Base-by-base conservation (phyloP, 163 green algal genomes). In the Volvox carteri region DNA sequence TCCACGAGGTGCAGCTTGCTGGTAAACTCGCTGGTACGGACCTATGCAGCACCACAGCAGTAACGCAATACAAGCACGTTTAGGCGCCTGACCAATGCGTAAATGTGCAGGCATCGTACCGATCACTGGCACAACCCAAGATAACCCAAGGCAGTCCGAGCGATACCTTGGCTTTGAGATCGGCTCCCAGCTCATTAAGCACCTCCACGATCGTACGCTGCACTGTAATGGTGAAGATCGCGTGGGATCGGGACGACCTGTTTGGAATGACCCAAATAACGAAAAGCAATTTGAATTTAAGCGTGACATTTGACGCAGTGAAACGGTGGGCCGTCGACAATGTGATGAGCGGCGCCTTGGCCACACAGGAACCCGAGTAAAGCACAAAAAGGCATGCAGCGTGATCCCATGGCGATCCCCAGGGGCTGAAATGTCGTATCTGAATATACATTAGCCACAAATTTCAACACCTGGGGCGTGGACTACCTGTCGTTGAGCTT, bases 1-100 rank as follows among this genome's bases (percentile, higher is more conserved):
- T 97, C 95, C 44, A 97, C 93, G 41, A 97, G 86, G 74, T 96
- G 89, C 60, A 97, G 92, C 85, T 95, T 94, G 90, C 60, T 90
- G 39, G 81, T 89, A 33, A 96, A 92, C 18, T 86, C 79, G 28
- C 46, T 77, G 1, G 94, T 96, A 41, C 92, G 90, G 33, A 94
- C 91, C 91, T 89, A 37, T 28, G n/a, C 3, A 74, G 19, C 54
- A 65, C 54, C 54, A 65, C 8, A 23, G 7, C n/a, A n/a, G n/a
- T n/a, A 11, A 48, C 12, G 65, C 65, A 11, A 75, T 28, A 23
- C 65, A 16, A 75, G n/a, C 65, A 6, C 8, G n/a, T 21, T 73
- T 73, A n/a, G n/a, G n/a, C n/a, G n/a, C n/a, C n/a, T n/a, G n/a
- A n/a, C n/a, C n/a, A n/a, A n/a, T n/a, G n/a, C n/a, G n/a, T 37